Evolutionary conservation across 1,284 basidiomycete genomes (phyloP).

Genomic region (Cryptococcus floricola): DNA sequence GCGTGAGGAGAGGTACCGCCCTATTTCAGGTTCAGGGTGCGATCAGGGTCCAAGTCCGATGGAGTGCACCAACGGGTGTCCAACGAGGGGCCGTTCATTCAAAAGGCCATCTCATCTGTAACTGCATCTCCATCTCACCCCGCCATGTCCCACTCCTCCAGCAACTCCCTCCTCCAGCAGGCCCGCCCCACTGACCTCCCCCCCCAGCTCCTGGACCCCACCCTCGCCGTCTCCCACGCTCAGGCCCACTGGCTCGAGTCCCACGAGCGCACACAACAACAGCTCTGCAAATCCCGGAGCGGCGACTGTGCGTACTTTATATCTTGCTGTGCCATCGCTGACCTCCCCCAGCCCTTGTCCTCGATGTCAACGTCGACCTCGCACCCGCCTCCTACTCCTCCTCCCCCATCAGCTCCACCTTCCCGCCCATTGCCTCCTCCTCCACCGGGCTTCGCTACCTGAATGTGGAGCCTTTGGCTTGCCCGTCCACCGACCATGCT

Average conservation of each 20-base stretch:
- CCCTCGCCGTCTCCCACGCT: constrained; percentile 2
- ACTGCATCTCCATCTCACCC: too few relatives aligned
- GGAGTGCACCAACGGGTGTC: too few relatives aligned
- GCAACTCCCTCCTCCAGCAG: constrained; percentile 39
- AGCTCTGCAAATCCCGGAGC: constrained; percentile 8
- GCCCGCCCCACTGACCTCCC: constrained; percentile 30
- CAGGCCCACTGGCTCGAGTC: constrained; percentile 18
- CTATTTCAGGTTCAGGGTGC: too few relatives aligned
- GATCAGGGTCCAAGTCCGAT: too few relatives aligned
- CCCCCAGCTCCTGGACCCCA: constrained; percentile 10
- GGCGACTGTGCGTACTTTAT: constrained; percentile 1
- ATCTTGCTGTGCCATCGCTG: neutral
- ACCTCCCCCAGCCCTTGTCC: neutral
- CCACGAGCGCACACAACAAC: constrained; percentile 17
- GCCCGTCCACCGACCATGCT: constrained; percentile 12
- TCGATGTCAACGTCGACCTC: neutral
- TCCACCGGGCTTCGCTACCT: constrained; percentile 22
- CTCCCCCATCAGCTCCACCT: constrained; percentile 3
- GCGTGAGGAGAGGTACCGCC: neutral
- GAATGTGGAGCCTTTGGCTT: constrained; percentile 18
- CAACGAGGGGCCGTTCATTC: too few relatives aligned
- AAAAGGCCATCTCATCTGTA: neutral
- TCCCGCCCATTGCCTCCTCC: constrained; percentile 23
- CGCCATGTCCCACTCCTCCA: constrained; percentile 22
- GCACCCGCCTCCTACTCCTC: constrained; percentile 1